phyloP scores from a whole-genome alignment of 352 stramenopile species.

The Lagenidium giganteum region DNA sequence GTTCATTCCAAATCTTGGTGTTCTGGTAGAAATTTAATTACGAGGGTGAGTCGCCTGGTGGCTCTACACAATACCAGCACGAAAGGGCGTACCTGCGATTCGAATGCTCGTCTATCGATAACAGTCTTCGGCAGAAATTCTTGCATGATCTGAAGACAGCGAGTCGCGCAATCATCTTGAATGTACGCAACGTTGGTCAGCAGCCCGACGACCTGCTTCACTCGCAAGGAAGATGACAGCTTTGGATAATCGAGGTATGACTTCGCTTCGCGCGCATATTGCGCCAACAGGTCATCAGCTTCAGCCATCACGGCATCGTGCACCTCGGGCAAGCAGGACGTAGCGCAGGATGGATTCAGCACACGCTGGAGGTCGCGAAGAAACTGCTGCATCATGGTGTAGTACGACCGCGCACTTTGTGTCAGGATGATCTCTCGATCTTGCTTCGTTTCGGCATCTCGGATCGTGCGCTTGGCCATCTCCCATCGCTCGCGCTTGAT shows the following conservation, averaged over 20 bases:
- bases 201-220: conserved; percentile 64
- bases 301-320: conserved; percentile 54
- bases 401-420: conserved; percentile 72
- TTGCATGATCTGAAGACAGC: conserved; percentile 43
- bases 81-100: conserved; percentile 25
- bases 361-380: conserved; percentile 71
- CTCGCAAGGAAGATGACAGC: conserved; percentile 44
- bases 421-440: conserved; percentile 78
- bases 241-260: conserved; percentile 64
- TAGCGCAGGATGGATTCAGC: conserved; percentile 75
- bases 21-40: conserved; percentile 22
- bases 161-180: conserved; percentile 49
- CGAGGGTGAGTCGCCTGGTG: no score
- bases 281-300: conserved; percentile 53
- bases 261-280: conserved; percentile 52
- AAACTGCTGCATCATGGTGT: conserved; percentile 79
- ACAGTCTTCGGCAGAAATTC: conserved; percentile 46
- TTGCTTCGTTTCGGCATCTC: conserved; percentile 56
- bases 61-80: no score
- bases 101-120: conserved; percentile 35
- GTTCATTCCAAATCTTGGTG: conserved; percentile 36
- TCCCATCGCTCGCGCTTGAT: conserved; percentile 84
- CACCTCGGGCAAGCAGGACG: conserved; percentile 53
- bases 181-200: conserved; percentile 70
- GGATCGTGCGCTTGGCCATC: conserved; percentile 62